Base-by-base conservation (phyloP, 2,329 filamentous ascomycete genomes). In the Penicillium crustosum region DNA sequence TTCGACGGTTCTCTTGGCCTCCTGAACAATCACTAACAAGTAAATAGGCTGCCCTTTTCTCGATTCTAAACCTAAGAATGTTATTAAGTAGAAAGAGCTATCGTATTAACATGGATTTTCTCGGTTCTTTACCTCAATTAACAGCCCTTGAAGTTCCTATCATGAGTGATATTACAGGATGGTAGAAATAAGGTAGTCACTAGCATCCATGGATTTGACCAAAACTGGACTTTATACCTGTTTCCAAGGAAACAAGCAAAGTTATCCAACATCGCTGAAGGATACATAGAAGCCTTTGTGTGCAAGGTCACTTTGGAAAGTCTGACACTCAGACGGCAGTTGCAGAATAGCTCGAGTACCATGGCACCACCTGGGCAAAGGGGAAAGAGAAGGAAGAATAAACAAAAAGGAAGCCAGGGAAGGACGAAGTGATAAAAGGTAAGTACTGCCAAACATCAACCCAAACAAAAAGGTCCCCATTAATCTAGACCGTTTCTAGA, bases 11-110 rank as follows among this genome's bases (percentile, higher is more conserved):
- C 13, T 47, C 3, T 23, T 21, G 44, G 15, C 17, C 15, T 52
- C 4, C 33, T 27, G 36, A n/a, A 43, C 23, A n/a, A 25, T 31
- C 15, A 9, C 62, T 70, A 33, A 69, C 39, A 0, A 19, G 8
- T 39, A 15, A 25, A 17, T 50, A 79, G 77, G 77, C 55, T 81
- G 59, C 79, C 79, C n/a, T 81, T 75, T 59, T 77, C 76, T 19
- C 69, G 78, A 27, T 81, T 79, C 57, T 79, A 69, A 63, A 45
- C 25, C 17, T 4, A 15, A 7, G 10, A 5, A 29, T 42, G 2
- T 21, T 23, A 9, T 29, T 7, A 48, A n/a, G 3, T 17, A 23
- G 45, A 8, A 23, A 5, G 8, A 23, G 10, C 4, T 33, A 23
- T 47, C 12, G 6, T 21, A 15, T 23, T 23, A 1, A 33, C 2